A percentile compares a stretch with the other conserved stretches of the same genome.
These are phyloP conservation scores for Verruconis gallopava DNA, from an alignment of 2,329 filamentous ascomycete species.

Conservation along the genomic window DNA sequence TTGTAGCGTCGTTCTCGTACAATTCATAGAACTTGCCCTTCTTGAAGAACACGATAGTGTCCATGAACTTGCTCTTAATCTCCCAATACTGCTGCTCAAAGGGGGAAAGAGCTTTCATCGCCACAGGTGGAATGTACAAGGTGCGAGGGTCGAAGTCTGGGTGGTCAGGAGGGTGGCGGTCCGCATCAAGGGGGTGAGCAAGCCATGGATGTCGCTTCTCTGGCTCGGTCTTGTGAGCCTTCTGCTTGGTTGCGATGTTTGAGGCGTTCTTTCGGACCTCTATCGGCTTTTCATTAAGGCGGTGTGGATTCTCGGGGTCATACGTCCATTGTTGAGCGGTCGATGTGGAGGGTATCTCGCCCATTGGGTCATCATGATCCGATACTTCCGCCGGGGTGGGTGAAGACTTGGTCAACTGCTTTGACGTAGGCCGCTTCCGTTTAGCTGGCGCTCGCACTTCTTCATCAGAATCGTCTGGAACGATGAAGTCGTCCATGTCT, in stretches of 20 bases:
- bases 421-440: constrained; percentile 42
- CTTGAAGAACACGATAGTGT: constrained; percentile 98
- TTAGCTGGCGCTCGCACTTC: constrained; percentile 52
- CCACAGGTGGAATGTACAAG: constrained; percentile 72
- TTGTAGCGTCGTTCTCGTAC: constrained; percentile 93
- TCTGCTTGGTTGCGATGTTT: constrained; percentile 33
- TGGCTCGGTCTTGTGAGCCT: constrained; percentile 69
- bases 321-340: constrained; percentile 76
- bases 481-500: constrained; percentile 80
- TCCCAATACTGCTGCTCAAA: constrained; percentile 99
- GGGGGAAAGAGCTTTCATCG: constrained; percentile 72
- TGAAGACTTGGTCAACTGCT: constrained; percentile 38
- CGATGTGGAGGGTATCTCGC: constrained; percentile 45
- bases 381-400: constrained; percentile 29
- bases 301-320: constrained; percentile 46
- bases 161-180: constrained; percentile 63
- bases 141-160: constrained; percentile 86
- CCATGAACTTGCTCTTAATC: constrained; percentile 96
- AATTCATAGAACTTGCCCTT: constrained; percentile 99
- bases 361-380: constrained; percentile 34
- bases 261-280: constrained; percentile 18
- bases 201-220: constrained; percentile 85
- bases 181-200: constrained; percentile 71
- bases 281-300: constrained; percentile 16
- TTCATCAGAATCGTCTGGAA: constrained; percentile 67